phyloP scores from a whole-genome alignment of 108 stramenopile genomes.

The Pseudonitzschia pungens region DNA sequence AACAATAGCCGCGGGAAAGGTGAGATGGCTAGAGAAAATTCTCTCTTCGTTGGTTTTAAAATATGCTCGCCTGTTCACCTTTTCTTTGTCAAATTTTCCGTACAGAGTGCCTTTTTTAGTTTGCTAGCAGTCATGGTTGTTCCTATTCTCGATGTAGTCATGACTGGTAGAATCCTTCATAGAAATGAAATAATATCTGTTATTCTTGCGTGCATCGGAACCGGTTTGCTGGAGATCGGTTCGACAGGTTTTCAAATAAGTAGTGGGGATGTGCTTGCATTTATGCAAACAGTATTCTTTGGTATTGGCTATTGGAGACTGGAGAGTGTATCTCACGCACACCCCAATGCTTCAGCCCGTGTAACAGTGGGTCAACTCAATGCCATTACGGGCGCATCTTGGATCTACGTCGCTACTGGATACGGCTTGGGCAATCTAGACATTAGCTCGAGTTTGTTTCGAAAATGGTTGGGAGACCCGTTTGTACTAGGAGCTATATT shows the following conservation, averaged over 20 bases:
- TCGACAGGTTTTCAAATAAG: conserved; percentile 15
- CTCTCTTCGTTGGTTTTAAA: too few species aligned
- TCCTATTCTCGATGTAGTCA: conserved; percentile 53
- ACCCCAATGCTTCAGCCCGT: conserved; percentile 41
- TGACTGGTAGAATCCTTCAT: conserved; percentile 27
- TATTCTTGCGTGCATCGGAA: conserved; percentile 55
- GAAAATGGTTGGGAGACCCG: conserved; percentile 21
- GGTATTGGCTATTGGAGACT: conserved; percentile 72
- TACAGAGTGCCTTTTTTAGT: conserved; percentile 68
- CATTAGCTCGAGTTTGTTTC: not conserved
- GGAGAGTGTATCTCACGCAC: conserved; percentile 33
- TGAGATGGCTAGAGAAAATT: not conserved
- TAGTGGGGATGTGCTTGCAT: conserved; percentile 49
- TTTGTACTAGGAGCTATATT: conserved; percentile 55
- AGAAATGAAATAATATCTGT: conserved; percentile 17
- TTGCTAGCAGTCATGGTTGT: conserved; percentile 70
- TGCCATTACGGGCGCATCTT: conserved; percentile 37
- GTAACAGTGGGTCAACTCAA: conserved; percentile 61
- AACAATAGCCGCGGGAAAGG: conserved; percentile 67
- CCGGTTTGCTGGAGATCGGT: conserved; percentile 58
- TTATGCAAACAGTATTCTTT: conserved; percentile 64
- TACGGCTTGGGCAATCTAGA: conserved; percentile 8
- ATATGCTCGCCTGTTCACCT: not conserved
- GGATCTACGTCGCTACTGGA: conserved; percentile 13
- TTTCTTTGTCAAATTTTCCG: not conserved